These are phyloP conservation scores for Kondoa subrosea DNA, from an alignment of 768 basidiomycete genomes.

Conservation along the genomic window DNA sequence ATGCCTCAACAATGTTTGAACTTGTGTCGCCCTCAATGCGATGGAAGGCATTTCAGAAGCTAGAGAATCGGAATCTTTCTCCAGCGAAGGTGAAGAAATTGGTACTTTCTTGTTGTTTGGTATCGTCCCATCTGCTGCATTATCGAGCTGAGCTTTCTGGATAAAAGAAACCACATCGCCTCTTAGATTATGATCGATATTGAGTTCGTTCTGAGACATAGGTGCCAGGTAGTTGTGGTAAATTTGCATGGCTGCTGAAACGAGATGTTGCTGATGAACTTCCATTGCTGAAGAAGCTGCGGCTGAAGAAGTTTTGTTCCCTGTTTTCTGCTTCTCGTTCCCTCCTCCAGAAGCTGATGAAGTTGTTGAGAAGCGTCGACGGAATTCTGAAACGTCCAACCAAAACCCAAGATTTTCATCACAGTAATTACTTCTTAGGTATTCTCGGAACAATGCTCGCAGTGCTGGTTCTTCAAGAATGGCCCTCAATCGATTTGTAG, in stretches of 20 bases:
- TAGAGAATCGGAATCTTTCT: slow-evolving; percentile 39
- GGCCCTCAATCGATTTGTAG: slow-evolving; percentile 72
- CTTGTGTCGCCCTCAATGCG: slow-evolving; percentile 81
- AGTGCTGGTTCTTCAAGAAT: slow-evolving; percentile 84
- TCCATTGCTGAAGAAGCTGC: slow-evolving; percentile 58
- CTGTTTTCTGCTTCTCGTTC: slow-evolving; percentile 6
- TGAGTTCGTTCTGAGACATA: slow-evolving; percentile 84
- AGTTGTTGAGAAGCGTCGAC: slow-evolving; percentile 85
- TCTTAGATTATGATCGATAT: slow-evolving; percentile 91
- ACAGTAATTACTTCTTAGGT: slow-evolving; percentile 82
- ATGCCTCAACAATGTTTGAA: slow-evolving; percentile 77
- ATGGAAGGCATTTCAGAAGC: slow-evolving; percentile 6
- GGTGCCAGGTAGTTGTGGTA: slow-evolving; percentile 92
- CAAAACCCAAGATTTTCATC: slow-evolving; percentile 97
- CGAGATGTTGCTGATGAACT: slow-evolving; percentile 83
- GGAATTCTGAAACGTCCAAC: slow-evolving; percentile 94
- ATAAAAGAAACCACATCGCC: slow-evolving; percentile 88
- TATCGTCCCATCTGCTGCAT: neutral
- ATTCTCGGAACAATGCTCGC: slow-evolving; percentile 81
- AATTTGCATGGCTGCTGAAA: slow-evolving; percentile 68
- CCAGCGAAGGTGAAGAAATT: neutral
- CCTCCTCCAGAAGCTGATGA: slow-evolving; percentile 56
- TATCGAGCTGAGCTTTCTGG: slow-evolving; percentile 27
- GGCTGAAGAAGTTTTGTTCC: slow-evolving; percentile 7
- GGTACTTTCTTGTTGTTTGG: neutral